Conservation (phyloP, 2,329 filamentous ascomycete genomes). For the Aspergillus carbonarius region DNA sequence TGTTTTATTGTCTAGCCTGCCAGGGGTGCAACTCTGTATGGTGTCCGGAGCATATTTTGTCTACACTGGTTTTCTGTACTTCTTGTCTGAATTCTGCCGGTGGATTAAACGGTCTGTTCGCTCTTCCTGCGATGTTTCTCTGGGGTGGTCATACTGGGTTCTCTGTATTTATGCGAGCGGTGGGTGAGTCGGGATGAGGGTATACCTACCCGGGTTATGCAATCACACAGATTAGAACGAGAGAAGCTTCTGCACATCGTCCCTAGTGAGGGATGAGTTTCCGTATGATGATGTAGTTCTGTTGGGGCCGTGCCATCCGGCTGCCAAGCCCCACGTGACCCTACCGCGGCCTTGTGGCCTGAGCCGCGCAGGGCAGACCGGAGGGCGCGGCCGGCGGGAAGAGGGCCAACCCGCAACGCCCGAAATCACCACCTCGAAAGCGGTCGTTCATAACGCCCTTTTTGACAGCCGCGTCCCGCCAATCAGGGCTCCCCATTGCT, state of each 20-base stretch:
- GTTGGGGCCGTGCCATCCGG: neutral
- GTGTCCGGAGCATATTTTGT: neutral
- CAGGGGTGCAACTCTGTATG: neutral
- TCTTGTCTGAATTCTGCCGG: neutral
- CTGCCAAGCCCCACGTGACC: slow-evolving; percentile 20
- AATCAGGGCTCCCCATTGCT: slow-evolving; percentile 32
- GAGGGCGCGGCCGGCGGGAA: slow-evolving; percentile 2
- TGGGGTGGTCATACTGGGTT: slow-evolving; percentile 11
- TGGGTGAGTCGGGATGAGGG: neutral
- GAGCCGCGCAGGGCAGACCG: neutral
- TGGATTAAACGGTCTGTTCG: slow-evolving; percentile 23
- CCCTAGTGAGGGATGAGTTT: too few species aligned
- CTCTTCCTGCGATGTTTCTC: slow-evolving; percentile 9
- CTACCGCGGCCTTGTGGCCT: neutral
- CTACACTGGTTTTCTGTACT: neutral
- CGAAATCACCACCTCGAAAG: slow-evolving; percentile 35
- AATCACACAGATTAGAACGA: neutral
- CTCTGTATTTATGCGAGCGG: slow-evolving; percentile 14
- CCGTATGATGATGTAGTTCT: too few species aligned
- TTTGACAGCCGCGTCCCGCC: slow-evolving; percentile 32
- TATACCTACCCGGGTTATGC: neutral
- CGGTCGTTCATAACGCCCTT: slow-evolving; percentile 41
- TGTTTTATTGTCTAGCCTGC: slow-evolving; percentile 11
- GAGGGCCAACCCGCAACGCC: slow-evolving; percentile 4
- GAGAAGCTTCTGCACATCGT: too few species aligned